Base-by-base conservation (phyloP, 2,329 filamentous ascomycete species). In the Dothiorella sarmentorum region DNA sequence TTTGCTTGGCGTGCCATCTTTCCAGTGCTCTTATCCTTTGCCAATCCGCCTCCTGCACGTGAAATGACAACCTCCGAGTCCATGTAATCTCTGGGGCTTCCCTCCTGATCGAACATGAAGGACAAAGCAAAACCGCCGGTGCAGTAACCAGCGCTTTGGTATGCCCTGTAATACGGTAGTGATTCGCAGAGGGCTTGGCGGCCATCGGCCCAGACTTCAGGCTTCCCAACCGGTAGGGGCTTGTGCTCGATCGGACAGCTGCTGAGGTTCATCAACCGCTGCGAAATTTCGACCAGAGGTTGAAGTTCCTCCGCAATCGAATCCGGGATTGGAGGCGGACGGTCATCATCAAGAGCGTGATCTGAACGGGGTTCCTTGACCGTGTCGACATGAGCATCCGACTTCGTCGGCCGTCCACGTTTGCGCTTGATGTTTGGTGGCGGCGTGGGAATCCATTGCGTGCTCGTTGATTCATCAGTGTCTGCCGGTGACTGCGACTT, bases 161-260 rank as follows among this genome's bases (percentile, higher is more conserved):
- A 83, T 1, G 81, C 73, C 13, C 78, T 81, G 69, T 83, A 90
- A 70, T 85, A 88, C 0, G 80, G 78, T 0, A 89, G 66, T 0
- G 85, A 79, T 64, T 89, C 85, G 63, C 83, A 88, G 0, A 91
- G 72, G 13, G 81, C 80, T 59, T 85, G 81, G 3, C 87, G 79
- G 33, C 72, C 75, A 4, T 82, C 74, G 0, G 85, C 78, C 82
- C 83, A 88, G 0, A 84, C 79, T 10, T 74, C 70, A 6, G 83
- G 82, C 17, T 68, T 60, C 17, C 69, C 68, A 17, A 56, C 45
- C 6, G 77, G 71, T 4, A 64, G 47, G 6, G 72, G 71, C 58
- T 73, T 60, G 2, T 15, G 10, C 1, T 22, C 10, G 17, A 42
- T 6, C 1, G 55, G 43, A 4, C 35, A 29, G 17, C 20, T 44